A percentile compares a stretch with the other conserved stretches of the same genome.
These are phyloP conservation scores for Erodium moschatum DNA, from an alignment of 441 rosid species.

Conservation along the genomic window DNA sequence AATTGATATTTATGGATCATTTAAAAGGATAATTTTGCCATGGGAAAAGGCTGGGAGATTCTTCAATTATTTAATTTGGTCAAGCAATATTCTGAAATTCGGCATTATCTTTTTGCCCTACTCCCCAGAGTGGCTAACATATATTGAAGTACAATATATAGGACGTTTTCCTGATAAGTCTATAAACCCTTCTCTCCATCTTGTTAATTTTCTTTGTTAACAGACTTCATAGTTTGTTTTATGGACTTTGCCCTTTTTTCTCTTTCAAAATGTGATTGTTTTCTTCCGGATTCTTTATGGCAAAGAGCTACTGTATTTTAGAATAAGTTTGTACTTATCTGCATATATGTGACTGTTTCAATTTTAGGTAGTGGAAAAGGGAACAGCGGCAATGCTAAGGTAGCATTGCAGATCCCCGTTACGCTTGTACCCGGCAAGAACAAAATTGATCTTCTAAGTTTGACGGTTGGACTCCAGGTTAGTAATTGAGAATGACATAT, in stretches of 20 bases:
- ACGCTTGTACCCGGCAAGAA: constrained; percentile 57
- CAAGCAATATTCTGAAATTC: background rate
- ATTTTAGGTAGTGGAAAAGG: constrained; percentile 63
- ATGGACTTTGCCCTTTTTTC: no score
- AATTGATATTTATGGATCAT: background rate
- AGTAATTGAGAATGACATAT: constrained; percentile 11
- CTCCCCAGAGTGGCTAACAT: constrained; percentile 1
- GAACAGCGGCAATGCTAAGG: constrained; percentile 36
- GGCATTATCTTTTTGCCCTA: background rate
- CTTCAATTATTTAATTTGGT: background rate
- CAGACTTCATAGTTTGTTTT: no score
- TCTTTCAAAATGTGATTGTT: background rate
- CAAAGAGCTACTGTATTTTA: background rate
- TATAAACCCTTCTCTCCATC: no score
- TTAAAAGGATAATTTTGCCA: background rate
- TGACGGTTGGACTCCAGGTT: constrained; percentile 95
- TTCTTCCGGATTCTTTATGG: background rate
- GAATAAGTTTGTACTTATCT: constrained; percentile 9
- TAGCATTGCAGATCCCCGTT: constrained; percentile 52
- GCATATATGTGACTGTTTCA: constrained; percentile 5
- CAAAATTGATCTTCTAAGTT: constrained; percentile 70
- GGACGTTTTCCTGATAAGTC: background rate
- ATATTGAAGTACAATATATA: background rate
- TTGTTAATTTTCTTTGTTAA: no score
- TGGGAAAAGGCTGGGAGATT: background rate